A percentile compares a stretch with the other conserved stretches of the same genome.
phyloP scores from a whole-genome alignment of 2,329 filamentous ascomycete species.

The Diplocarpon mali region DNA sequence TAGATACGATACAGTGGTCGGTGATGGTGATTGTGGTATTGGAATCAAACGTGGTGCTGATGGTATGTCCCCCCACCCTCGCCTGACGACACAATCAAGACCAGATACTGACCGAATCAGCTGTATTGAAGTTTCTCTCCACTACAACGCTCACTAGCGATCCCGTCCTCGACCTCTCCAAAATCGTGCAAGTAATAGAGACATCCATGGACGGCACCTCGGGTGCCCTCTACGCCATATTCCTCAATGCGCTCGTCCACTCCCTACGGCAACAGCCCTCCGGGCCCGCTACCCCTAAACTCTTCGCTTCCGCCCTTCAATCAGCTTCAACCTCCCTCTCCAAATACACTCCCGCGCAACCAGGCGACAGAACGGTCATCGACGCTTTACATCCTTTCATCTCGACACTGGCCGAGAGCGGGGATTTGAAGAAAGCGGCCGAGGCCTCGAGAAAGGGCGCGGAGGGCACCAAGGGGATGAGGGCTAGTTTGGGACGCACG shows the following conservation, averaged over 20 bases:
- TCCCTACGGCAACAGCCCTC: conserved; percentile 27
- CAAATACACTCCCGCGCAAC: conserved; percentile 79
- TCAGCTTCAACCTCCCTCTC: conserved; percentile 60
- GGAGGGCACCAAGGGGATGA: conserved; percentile 83
- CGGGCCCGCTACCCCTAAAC: conserved; percentile 32
- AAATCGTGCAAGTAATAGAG: conserved; percentile 54
- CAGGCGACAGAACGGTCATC: conserved; percentile 81
- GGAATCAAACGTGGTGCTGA: conserved; percentile 61
- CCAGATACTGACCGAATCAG: conserved; percentile 16
- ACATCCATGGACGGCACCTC: conserved; percentile 64
- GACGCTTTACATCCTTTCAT: conserved; percentile 88
- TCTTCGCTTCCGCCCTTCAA: conserved; percentile 54
- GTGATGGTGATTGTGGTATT: conserved; percentile 62
- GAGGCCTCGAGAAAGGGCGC: conserved; percentile 65
- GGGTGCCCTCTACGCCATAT: conserved; percentile 67
- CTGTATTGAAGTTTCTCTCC: conserved; percentile 34
- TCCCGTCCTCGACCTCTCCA: conserved; percentile 45
- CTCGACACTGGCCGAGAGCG: conserved; percentile 52
- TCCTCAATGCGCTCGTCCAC: conserved; percentile 57
- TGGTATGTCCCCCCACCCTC: conserved; percentile 22
- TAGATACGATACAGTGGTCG: conserved; percentile 57
- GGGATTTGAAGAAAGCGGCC: conserved; percentile 61
- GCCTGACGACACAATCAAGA: background rate
- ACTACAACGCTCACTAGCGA: conserved; percentile 40
- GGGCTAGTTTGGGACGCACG: conserved; percentile 71